A percentile compares a stretch with the other conserved stretches of the same genome.
Conservation (phyloP, 2,329 filamentous ascomycete species). For the Grosmannia huntii region DNA sequence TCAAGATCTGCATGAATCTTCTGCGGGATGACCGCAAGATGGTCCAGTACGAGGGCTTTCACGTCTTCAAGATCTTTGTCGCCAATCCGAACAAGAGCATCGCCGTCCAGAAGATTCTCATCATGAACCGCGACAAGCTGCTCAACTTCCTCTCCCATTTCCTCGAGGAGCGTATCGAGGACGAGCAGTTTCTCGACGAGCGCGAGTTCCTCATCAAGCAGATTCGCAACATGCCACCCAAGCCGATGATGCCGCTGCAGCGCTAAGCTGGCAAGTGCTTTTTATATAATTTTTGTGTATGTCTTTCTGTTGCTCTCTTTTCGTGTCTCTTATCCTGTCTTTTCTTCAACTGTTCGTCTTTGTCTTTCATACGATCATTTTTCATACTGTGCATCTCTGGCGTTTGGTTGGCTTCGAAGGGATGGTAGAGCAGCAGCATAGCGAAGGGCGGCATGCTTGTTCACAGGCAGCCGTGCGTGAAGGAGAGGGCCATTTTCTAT, state of each 20-base stretch:
- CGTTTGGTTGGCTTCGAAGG: too few relatives aligned
- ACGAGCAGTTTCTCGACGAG: constrained; percentile 97
- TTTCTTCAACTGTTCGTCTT: not conserved
- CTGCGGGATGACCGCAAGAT: constrained; percentile 92
- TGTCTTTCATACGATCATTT: not conserved
- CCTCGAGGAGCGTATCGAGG: constrained; percentile 86
- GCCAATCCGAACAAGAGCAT: constrained; percentile 98
- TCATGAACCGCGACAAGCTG: constrained; percentile 90
- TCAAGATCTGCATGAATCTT: constrained; percentile 98
- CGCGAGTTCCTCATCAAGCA: constrained; percentile 95
- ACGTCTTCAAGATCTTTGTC: constrained; percentile 99
- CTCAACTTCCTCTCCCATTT: constrained; percentile 83
- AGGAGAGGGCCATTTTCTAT: too few relatives aligned
- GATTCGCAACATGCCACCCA: constrained; percentile 57
- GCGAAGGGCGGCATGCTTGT: too few relatives aligned
- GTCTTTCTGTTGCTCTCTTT: not conserved
- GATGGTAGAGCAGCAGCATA: too few relatives aligned
- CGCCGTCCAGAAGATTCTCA: constrained; percentile 85
- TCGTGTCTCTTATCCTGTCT: not conserved
- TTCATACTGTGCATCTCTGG: not conserved
- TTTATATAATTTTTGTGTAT: not conserved
- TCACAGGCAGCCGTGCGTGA: too few relatives aligned
- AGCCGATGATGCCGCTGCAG: constrained; percentile 31
- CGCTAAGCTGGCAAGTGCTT: not conserved
- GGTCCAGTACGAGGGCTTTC: constrained; percentile 98